Percentiles rank a stretch among this genome's conserved stretches.
These are phyloP conservation scores for Lecanicillium sp. DNA, from an alignment of 2,329 filamentous ascomycete species.

Conservation along the genomic window DNA sequence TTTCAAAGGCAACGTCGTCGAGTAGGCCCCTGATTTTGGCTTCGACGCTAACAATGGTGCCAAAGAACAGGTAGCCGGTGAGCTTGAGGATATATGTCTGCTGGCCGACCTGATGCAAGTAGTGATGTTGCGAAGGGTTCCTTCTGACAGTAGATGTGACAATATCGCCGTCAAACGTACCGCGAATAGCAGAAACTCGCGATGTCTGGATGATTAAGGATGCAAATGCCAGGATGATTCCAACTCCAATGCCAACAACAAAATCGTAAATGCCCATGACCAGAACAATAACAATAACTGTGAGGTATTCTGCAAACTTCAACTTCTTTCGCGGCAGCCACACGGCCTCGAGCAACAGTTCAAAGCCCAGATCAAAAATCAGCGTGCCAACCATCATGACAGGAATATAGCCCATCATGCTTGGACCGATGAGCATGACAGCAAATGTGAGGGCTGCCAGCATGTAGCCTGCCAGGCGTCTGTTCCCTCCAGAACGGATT, in stretches of 20 bases:
- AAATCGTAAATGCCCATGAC: constrained; percentile 98
- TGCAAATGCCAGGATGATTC: constrained; percentile 84
- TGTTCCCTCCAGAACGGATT: constrained; percentile 85
- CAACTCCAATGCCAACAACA: constrained; percentile 85
- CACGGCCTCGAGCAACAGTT: constrained; percentile 80
- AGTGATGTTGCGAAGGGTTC: constrained; percentile 82
- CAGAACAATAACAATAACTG: constrained; percentile 80
- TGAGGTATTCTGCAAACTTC: constrained; percentile 80
- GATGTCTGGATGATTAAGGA: constrained; percentile 90
- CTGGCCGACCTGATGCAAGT: constrained; percentile 73
- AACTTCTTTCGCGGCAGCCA: constrained; percentile 85
- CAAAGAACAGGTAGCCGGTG: constrained; percentile 94
- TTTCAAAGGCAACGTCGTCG: constrained; percentile 70
- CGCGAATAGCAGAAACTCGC: constrained; percentile 78
- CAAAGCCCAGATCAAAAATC: constrained; percentile 92
- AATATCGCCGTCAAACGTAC: constrained; percentile 81
- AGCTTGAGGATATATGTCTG: constrained; percentile 92
- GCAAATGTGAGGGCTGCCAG: constrained; percentile 73
- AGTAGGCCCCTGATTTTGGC: constrained; percentile 76
- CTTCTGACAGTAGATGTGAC: constrained; percentile 88
- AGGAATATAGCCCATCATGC: constrained; percentile 87
- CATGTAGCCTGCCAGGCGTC: constrained; percentile 76
- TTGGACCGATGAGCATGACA: constrained; percentile 78
- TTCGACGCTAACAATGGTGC: constrained; percentile 93
- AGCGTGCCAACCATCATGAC: constrained; percentile 94